Evolutionary conservation across 2,329 filamentous ascomycete genomes (phyloP).

Genomic region (Trichoderma arundinaceum): DNA sequence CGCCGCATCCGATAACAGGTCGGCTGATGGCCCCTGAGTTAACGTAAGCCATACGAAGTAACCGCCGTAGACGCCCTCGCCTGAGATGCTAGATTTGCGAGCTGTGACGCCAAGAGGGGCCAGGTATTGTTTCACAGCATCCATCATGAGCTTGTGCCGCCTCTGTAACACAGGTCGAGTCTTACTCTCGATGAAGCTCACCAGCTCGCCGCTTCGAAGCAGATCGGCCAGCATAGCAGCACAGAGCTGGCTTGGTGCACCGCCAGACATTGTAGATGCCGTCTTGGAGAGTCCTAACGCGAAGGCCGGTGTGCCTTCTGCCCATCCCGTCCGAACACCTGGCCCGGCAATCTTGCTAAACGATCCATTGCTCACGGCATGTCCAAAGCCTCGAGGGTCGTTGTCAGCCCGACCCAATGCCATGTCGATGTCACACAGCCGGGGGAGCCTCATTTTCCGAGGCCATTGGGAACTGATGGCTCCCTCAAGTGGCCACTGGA

Average conservation of each 20-base stretch:
- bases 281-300: constrained; percentile 58
- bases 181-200: constrained; percentile 49
- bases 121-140: constrained; percentile 64
- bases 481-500: constrained; percentile 71
- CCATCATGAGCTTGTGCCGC: constrained; percentile 58
- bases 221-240: constrained; percentile 59
- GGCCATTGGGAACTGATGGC: constrained; percentile 40
- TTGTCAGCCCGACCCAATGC: constrained; percentile 60
- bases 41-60: constrained; percentile 86
- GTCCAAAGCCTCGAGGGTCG: constrained; percentile 66
- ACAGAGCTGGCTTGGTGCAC: constrained; percentile 61
- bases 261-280: constrained; percentile 61
- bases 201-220: constrained; percentile 51
- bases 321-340: constrained; percentile 86
- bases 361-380: constrained; percentile 83
- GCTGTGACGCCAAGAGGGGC: constrained; percentile 64
- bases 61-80: constrained; percentile 68
- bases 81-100: constrained; percentile 46
- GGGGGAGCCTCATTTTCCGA: constrained; percentile 65
- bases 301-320: constrained; percentile 68
- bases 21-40: constrained; percentile 56
- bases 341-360: constrained; percentile 89
- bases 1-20: constrained; percentile 62
- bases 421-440: constrained; percentile 79
- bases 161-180: constrained; percentile 54